phyloP scores from a whole-genome alignment of 106 monocot species.

The Acanthochlamys bracteata region DNA sequence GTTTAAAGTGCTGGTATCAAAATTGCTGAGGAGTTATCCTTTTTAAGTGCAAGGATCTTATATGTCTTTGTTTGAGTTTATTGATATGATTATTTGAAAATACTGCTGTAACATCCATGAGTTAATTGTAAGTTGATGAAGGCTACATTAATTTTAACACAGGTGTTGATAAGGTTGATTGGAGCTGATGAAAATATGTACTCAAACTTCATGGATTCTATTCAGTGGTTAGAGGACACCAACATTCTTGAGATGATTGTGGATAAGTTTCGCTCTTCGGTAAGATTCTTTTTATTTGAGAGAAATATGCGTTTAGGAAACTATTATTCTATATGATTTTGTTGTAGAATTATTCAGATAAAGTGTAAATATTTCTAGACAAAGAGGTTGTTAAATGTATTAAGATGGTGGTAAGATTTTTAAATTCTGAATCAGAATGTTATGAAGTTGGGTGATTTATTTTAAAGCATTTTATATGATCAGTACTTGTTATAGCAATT shows the following conservation, averaged over 20 bases:
- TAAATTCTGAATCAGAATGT: too few relatives aligned
- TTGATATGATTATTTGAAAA: neutral
- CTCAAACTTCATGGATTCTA: constrained; percentile 52
- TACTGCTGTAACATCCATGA: neutral
- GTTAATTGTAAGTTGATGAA: neutral
- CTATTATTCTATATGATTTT: neutral
- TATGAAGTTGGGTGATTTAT: too few relatives aligned
- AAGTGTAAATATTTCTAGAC: neutral
- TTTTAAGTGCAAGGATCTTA: too few relatives aligned
- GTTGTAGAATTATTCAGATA: neutral
- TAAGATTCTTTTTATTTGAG: constrained; percentile 18
- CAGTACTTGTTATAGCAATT: too few relatives aligned
- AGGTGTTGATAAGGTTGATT: constrained; percentile 86
- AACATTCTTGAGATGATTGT: constrained; percentile 91
- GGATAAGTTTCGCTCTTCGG: constrained; percentile 91
- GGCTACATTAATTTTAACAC: neutral
- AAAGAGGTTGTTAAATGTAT: too few relatives aligned
- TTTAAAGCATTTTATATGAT: too few relatives aligned
- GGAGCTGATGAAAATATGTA: constrained; percentile 93
- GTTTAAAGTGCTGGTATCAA: too few relatives aligned
- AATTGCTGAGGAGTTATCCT: too few relatives aligned
- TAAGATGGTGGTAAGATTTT: too few relatives aligned
- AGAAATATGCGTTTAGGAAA: neutral
- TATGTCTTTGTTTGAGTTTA: too few relatives aligned
- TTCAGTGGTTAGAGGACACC: constrained; percentile 75